Percentiles rank a stretch among this genome's conserved stretches.
phyloP scores from a whole-genome alignment of 2,329 filamentous ascomycete genomes.

The Epicoccum nigrum region DNA sequence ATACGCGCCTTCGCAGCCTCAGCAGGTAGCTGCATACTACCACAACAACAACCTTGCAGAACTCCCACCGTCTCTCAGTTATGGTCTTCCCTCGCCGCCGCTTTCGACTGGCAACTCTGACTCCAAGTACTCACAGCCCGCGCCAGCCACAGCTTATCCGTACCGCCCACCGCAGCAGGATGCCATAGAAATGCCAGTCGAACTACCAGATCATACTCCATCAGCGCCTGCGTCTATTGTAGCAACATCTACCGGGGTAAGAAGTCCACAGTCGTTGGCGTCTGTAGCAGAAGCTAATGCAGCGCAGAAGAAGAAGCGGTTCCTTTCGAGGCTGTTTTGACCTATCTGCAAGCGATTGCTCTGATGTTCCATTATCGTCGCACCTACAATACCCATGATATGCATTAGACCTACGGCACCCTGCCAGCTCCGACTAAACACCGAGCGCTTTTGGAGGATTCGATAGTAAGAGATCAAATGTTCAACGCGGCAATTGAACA shows the following conservation, averaged over 20 bases:
- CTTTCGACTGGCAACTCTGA: slow-evolving; percentile 23
- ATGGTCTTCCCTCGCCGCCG: slow-evolving; percentile 7
- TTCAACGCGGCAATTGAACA: no score
- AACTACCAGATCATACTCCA: slow-evolving; percentile 22
- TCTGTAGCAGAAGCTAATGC: slow-evolving; percentile 12
- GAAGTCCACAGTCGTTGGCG: slow-evolving; percentile 1
- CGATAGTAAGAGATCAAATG: no score
- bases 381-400: no score
- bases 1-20: slow-evolving; percentile 11
- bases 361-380: no score
- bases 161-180: slow-evolving; percentile 18
- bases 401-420: no score
- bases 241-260: slow-evolving; percentile 25
- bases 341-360: no score
- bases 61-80: slow-evolving; percentile 12
- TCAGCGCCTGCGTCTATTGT: slow-evolving; percentile 17
- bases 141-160: slow-evolving; percentile 14
- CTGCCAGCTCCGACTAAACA: no score
- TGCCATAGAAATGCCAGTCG: slow-evolving; percentile 27
- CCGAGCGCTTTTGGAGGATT: no score
- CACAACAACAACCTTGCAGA: slow-evolving; percentile 10
- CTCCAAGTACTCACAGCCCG: slow-evolving; percentile 15
- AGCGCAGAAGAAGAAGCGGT: slow-evolving; percentile 32
- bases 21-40: slow-evolving; percentile 16
- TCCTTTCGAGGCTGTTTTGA: slow-evolving; percentile 29